Evolutionary conservation across 2,329 filamentous ascomycete genomes (phyloP).

Genomic region (Coleophoma eucalyptorum): DNA sequence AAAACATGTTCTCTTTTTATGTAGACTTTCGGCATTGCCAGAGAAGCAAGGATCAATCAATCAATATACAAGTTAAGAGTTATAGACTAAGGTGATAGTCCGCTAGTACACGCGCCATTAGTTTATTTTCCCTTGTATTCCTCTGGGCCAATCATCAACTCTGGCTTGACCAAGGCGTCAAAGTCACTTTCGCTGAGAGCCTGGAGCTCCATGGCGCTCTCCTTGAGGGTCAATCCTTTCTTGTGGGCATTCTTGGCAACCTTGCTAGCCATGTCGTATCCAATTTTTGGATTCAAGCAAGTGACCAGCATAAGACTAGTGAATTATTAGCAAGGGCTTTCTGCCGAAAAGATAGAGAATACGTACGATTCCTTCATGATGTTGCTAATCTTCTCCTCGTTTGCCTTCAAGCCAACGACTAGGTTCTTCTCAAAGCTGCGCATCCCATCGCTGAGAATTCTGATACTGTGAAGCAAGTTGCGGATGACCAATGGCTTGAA

Average conservation of each 20-base stretch:
- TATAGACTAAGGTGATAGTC: no score
- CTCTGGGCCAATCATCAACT: slow-evolving; percentile 90
- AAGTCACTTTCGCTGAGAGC: slow-evolving; percentile 88
- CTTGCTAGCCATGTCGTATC: slow-evolving; percentile 95
- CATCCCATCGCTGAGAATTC: slow-evolving; percentile 90
- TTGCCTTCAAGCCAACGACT: slow-evolving; percentile 81
- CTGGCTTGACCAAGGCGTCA: slow-evolving; percentile 82
- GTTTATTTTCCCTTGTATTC: slow-evolving; percentile 36
- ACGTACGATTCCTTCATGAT: slow-evolving; percentile 92
- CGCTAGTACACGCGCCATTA: no score
- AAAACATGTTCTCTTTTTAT: no score
- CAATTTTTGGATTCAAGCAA: slow-evolving; percentile 95
- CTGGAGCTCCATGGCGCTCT: slow-evolving; percentile 90
- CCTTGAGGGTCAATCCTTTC: slow-evolving; percentile 91
- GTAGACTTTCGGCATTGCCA: no score
- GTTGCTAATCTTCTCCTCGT: slow-evolving; percentile 85
- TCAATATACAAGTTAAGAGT: no score
- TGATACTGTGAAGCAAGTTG: slow-evolving; percentile 89
- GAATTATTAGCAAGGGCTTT: slow-evolving; percentile 3
- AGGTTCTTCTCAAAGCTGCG: slow-evolving; percentile 92
- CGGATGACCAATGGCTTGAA: slow-evolving; percentile 97
- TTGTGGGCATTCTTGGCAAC: slow-evolving; percentile 99
- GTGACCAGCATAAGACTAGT: slow-evolving; percentile 93
- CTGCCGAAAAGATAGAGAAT: neutral
- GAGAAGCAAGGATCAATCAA: no score